A percentile compares a stretch with the other conserved stretches of the same genome.
phyloP scores from a whole-genome alignment of 2,329 filamentous ascomycete genomes.

The Pyricularia sp. region DNA sequence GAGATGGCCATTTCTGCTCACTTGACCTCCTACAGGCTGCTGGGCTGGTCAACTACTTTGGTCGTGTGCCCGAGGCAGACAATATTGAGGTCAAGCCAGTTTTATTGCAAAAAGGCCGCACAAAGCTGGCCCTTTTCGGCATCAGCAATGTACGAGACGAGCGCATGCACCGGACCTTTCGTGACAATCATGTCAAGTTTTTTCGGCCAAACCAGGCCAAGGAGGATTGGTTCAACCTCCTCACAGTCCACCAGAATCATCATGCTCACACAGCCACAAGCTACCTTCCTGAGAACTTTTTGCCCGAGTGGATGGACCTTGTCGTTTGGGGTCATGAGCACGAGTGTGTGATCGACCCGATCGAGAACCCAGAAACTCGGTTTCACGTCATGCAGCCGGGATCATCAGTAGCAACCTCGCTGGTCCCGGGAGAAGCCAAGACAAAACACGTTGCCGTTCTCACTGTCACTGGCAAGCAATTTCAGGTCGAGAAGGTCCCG shows the following conservation, averaged over 20 bases:
- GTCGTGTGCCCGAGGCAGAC: slow-evolving; percentile 82
- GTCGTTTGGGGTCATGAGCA: slow-evolving; percentile 98
- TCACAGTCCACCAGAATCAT: slow-evolving; percentile 95
- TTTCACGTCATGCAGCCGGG: slow-evolving; percentile 98
- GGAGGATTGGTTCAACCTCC: slow-evolving; percentile 89
- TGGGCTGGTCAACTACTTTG: slow-evolving; percentile 92
- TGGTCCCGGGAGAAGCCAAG: slow-evolving; percentile 82
- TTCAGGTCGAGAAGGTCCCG: slow-evolving; percentile 69
- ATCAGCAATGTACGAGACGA: slow-evolving; percentile 96
- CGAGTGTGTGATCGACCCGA: slow-evolving; percentile 84
- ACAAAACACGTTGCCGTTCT: slow-evolving; percentile 85
- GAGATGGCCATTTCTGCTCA: slow-evolving; percentile 84
- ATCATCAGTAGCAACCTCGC: slow-evolving; percentile 88
- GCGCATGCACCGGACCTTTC: slow-evolving; percentile 84
- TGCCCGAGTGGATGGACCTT: slow-evolving; percentile 85
- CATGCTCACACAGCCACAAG: slow-evolving; percentile 83
- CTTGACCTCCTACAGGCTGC: slow-evolving; percentile 86
- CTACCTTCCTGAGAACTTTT: slow-evolving; percentile 88
- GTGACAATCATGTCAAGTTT: slow-evolving; percentile 90
- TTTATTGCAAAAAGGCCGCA: slow-evolving; percentile 83
- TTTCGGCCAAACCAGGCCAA: slow-evolving; percentile 74
- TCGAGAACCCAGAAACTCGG: slow-evolving; percentile 72
- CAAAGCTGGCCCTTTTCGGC: slow-evolving; percentile 87
- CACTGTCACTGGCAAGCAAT: slow-evolving; percentile 73
- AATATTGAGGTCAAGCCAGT: slow-evolving; percentile 90